Conservation (phyloP, 1,284 basidiomycete species). For the Omphalotus olearius region DNA sequence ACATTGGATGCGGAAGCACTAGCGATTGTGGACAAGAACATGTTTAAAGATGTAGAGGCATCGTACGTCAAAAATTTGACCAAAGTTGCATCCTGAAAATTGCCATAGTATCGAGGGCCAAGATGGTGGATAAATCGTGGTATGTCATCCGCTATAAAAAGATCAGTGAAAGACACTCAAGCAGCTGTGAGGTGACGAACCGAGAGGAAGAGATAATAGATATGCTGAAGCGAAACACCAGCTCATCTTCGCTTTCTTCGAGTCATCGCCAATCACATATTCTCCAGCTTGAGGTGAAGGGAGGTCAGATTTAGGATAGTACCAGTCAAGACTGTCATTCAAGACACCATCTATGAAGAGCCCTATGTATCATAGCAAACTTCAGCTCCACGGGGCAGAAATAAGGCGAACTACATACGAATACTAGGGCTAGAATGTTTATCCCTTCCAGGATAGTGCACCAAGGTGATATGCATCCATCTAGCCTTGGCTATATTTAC, state of each 20-base stretch:
- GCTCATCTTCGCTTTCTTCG: constrained; percentile 38
- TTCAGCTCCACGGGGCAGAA: constrained; percentile 5
- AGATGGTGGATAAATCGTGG: constrained; percentile 71
- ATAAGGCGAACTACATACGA: constrained; percentile 39
- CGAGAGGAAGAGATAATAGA: constrained; percentile 54
- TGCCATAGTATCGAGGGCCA: constrained; percentile 67
- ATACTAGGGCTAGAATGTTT: constrained; percentile 47
- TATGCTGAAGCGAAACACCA: constrained; percentile 72
- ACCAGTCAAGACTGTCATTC: constrained; percentile 54
- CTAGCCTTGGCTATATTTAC: constrained; percentile 44
- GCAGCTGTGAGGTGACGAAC: constrained; percentile 30
- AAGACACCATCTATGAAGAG: constrained; percentile 70
- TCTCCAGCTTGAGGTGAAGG: constrained; percentile 28
- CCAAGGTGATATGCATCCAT: constrained; percentile 67
- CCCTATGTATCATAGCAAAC: constrained; percentile 34
- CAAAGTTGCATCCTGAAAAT: constrained; percentile 62
- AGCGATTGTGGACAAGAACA: constrained; percentile 47
- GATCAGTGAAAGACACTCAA: constrained; percentile 1
- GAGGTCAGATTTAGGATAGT: constrained; percentile 52
- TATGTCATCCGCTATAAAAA: constrained; percentile 52
- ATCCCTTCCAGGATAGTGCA: constrained; percentile 54
- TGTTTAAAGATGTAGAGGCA: constrained; percentile 71
- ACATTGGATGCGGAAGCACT: constrained; percentile 20
- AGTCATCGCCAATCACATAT: constrained; percentile 52
- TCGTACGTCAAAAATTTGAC: constrained; percentile 76